Evolutionary conservation across 495 filamentous ascomycete genomes (phyloP), one percentile per base, ranked within the genome.

Genomic region (Penicillium alfredii): DNA sequence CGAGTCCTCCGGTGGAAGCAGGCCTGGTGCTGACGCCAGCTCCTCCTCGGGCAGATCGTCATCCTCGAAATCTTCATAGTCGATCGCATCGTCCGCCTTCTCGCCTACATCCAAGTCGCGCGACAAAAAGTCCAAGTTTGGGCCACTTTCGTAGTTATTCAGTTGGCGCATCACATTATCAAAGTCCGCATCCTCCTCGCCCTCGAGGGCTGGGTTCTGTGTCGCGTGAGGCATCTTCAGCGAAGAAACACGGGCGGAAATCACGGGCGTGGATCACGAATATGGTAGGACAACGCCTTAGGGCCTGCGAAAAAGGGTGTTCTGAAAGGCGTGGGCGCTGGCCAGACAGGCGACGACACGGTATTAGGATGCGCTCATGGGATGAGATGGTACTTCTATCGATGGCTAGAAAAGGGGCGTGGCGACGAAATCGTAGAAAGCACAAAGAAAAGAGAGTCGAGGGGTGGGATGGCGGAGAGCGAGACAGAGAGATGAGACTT

Each of bases 11-110:
- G 31, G 30, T 6, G 47, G 19, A 21, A 36, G 44, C 6, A 35
- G 33, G 8, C 31, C 24, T 13, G 32, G 22, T 2, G 23, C 38
- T 14, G 54, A 12, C 6, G 45, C 56, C 26, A 73, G 74, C 36
- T 81, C 78, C 44, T 85, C 81, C 6, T 83, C 79, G 4, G 80
- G 73, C 20, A 84, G 63, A 41, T 85, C 81, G 51, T 84, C 77
- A 42, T 85, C 81, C 19, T 73, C 72, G 26, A 94, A 82, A 57
- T 94, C 89, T 55, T 86, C 89, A 47, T 79, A 99, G 61, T 99
- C 92, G 11, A 82, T 55, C 10, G 84, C 84, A 64, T 88, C 81
- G 23, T 82, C 82, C 6, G 81, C 84, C 53, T 88, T 90, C 43
- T 87, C 82, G 2, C 74, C 74, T 11, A 71, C 65, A 19, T 81